A percentile compares a stretch with the other conserved stretches of the same genome.
Evolutionary conservation across 2,329 filamentous ascomycete species (phyloP).

Genomic region (Leptographium flavum): DNA sequence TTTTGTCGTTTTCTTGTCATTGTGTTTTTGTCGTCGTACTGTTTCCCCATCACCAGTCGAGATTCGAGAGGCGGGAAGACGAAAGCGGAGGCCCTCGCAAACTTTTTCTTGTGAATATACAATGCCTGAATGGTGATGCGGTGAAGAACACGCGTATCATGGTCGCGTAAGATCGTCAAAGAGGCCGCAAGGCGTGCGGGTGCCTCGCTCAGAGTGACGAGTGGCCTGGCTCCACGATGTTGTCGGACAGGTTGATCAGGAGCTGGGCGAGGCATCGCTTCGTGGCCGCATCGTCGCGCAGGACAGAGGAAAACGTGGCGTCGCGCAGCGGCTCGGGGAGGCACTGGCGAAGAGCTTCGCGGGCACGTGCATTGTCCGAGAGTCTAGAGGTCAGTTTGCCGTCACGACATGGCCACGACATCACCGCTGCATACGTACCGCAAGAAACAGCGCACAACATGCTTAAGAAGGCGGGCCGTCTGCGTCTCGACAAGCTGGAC

Average conservation of each 20-base stretch:
- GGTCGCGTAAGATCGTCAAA: background rate
- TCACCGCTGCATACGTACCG: slow-evolving; percentile 41
- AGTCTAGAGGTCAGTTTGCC: slow-evolving; percentile 36
- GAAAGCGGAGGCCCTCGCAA: background rate
- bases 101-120: background rate
- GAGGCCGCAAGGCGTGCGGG: background rate
- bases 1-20: background rate
- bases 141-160: background rate
- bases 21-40: background rate
- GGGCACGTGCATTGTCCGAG: slow-evolving; percentile 89
- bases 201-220: slow-evolving; percentile 6
- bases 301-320: slow-evolving; percentile 89
- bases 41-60: background rate
- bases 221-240: slow-evolving; percentile 41
- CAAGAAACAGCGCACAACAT: slow-evolving; percentile 93
- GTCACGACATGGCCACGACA: background rate
- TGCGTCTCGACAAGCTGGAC: slow-evolving; percentile 95
- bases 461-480: slow-evolving; percentile 88
- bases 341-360: slow-evolving; percentile 89
- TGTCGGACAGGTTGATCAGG: slow-evolving; percentile 89
- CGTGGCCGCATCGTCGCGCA: slow-evolving; percentile 91
- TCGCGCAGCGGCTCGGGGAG: slow-evolving; percentile 97
- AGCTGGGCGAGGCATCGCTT: slow-evolving; percentile 97
- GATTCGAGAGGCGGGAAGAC: background rate
- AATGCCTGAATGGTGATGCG: background rate